Evolutionary conservation across 2,329 filamentous ascomycete genomes (phyloP).

Genomic region (Aspergillus ochraceoroseus): DNA sequence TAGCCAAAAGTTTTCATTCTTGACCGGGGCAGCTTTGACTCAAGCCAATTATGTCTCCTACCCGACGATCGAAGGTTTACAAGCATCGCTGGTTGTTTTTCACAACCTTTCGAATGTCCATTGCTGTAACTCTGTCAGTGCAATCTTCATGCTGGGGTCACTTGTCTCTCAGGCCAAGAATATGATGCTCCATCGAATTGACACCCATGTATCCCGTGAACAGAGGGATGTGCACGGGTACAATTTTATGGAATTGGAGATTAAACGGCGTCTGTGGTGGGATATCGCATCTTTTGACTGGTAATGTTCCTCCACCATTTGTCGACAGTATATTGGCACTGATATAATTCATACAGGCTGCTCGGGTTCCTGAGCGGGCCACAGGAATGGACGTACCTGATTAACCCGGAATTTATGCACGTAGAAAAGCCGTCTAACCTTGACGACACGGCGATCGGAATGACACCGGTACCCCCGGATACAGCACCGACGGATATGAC

Average conservation of each 20-base stretch:
- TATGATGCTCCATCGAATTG: constrained; percentile 36
- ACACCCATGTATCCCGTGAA: constrained; percentile 22
- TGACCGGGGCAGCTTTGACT: constrained; percentile 31
- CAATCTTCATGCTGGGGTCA: constrained; percentile 24
- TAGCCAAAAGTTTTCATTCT: constrained; percentile 27
- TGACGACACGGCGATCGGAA: constrained; percentile 37
- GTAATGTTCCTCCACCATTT: constrained; percentile 21
- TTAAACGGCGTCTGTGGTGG: constrained; percentile 45
- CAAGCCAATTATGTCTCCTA: constrained; percentile 29
- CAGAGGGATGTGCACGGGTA: constrained; percentile 16
- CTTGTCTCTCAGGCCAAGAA: constrained; percentile 32
- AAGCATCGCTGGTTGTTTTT: constrained; percentile 30
- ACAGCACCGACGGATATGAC: constrained; percentile 44
- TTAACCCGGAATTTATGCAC: constrained; percentile 41
- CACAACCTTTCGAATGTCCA: constrained; percentile 30
- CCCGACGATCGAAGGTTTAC: constrained; percentile 33
- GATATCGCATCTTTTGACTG: constrained; percentile 43
- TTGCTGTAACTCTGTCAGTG: constrained; percentile 21
- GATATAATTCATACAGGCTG: constrained; percentile 27
- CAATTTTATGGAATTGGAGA: constrained; percentile 31
- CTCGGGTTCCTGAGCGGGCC: constrained; percentile 42
- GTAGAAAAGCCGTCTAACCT: constrained; percentile 43
- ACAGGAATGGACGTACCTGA: constrained; percentile 43
- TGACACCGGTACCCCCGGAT: constrained; percentile 25
- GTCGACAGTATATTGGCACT: not conserved